Evolutionary conservation across 495 filamentous ascomycete genomes (phyloP), one percentile per base, ranked within the genome.

Genomic region (Neurospora sp.): DNA sequence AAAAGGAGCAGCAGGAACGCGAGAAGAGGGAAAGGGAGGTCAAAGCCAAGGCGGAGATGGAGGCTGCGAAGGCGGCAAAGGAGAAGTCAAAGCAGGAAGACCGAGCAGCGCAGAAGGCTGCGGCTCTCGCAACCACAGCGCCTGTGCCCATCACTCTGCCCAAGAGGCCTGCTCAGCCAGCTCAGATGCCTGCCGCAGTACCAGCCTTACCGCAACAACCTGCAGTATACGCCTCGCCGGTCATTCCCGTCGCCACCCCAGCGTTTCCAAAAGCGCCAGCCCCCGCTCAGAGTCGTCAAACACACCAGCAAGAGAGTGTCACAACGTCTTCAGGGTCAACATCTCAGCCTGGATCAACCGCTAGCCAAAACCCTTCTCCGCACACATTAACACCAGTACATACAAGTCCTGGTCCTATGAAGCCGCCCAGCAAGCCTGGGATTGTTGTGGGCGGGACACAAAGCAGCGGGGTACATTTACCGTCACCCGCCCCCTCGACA

Each of bases 191-290:
- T 0, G 78, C 76, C 77, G 86, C 75, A 78, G 84, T 81, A 75
- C 93, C 82, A 82, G 89, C 81, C 27, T 77, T 87, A 38, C 84
- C 83, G 69, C 84, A 85, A 23, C 83, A 85, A 49, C 76, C 77
- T 37, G 76, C 78, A 46, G 77, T 79, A 39, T 86, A 90, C 74
- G 88, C 89, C 23, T 98, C 96, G 27, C 96, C 96, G 16, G 92
- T 92, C 78, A 85, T 94, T 42, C 82, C 90, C 39, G 86, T 93
- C 75, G 91, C 93, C 27, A 95, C 93, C 6, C 95, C 96, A 6
- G 90, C 89, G 44, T 83, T 96, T 49, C 91, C 95, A 1, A 97
- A 97, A 80, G 89, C 90, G 54, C 88, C 93, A 5, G 95, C 93
- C 31, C 93, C 94, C 16, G 90, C 88, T 73, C 91, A 92, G 66